Evolutionary conservation across 352 stramenopile species (phyloP).

Genomic region (Globisporangium paroecandrum): DNA sequence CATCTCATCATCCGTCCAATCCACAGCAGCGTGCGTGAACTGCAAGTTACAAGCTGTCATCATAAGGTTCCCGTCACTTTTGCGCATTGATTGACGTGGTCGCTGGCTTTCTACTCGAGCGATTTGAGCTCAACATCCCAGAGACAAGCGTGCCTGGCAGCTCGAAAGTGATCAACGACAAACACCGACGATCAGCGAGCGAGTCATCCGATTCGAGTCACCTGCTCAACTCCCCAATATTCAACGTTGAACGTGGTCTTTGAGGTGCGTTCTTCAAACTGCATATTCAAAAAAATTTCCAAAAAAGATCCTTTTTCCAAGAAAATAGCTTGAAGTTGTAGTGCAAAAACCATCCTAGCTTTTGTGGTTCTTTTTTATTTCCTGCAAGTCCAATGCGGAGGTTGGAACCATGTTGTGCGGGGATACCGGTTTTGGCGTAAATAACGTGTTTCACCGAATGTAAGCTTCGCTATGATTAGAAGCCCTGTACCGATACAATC

Average conservation of each 20-base stretch:
- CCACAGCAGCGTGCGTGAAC: not conserved
- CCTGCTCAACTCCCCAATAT: not conserved
- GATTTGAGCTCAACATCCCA: not conserved
- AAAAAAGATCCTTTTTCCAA: too few relatives aligned
- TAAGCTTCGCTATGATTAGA: too few relatives aligned
- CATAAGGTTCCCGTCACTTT: not conserved
- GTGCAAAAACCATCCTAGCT: too few relatives aligned
- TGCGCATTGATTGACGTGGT: not conserved
- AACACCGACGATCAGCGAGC: not conserved
- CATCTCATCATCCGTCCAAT: not conserved
- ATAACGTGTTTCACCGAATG: too few relatives aligned
- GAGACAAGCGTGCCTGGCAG: not conserved
- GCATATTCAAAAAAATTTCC: too few relatives aligned
- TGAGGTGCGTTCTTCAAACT: not conserved
- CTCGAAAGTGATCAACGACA: not conserved
- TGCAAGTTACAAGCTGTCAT: not conserved
- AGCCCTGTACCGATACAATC: too few relatives aligned
- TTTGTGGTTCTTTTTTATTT: too few relatives aligned
- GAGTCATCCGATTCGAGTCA: not conserved
- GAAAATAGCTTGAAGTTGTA: too few relatives aligned
- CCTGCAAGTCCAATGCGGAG: too few relatives aligned
- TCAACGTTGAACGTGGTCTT: not conserved
- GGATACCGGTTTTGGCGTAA: too few relatives aligned
- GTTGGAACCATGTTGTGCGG: too few relatives aligned
- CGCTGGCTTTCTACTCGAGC: not conserved